Evolutionary conservation across 768 basidiomycete genomes (phyloP).

Genomic region (Russula dissimulans): DNA sequence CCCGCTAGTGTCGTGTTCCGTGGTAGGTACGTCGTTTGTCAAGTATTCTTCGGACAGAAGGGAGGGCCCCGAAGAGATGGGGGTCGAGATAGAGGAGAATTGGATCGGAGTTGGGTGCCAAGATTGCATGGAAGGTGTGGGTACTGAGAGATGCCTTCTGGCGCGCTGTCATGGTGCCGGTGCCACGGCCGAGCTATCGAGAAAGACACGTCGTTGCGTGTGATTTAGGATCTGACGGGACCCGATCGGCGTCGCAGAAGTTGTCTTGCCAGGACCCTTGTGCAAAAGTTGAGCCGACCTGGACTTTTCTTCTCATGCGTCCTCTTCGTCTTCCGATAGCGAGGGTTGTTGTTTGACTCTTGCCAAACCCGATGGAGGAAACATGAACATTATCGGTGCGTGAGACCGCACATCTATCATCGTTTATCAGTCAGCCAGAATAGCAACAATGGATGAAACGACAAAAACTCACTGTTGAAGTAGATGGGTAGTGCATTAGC

Average conservation of each 20-base stretch:
- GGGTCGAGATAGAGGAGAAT: not conserved
- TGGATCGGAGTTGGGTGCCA: not conserved
- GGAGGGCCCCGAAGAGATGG: not conserved
- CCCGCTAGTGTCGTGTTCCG: not conserved
- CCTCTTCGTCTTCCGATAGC: not conserved
- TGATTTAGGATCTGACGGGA: constrained; percentile 8
- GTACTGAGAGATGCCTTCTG: constrained; percentile 7
- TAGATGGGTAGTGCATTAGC: constrained; percentile 47
- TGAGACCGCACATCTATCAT: constrained; percentile 54
- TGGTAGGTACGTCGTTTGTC: not conserved
- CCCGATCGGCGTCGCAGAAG: not conserved
- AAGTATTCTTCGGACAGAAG: not conserved
- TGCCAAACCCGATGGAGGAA: constrained; percentile 36
- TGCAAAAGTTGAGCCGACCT: not conserved
- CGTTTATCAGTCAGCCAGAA: not conserved
- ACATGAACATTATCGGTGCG: constrained; percentile 50
- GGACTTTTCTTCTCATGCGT: not conserved
- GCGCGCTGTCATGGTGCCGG: constrained; percentile 29
- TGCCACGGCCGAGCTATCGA: constrained; percentile 34
- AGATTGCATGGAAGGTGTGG: not conserved
- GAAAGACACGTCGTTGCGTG: constrained; percentile 36
- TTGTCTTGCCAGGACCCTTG: not conserved
- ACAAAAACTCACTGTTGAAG: constrained; percentile 44
- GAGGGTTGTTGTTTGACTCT: not conserved
- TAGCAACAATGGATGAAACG: not conserved